Percentiles rank a stretch among this genome's conserved stretches.
These are phyloP conservation scores for Trichoderma citrinoviride DNA, from an alignment of 2,329 filamentous ascomycete genomes.

Conservation along the genomic window DNA sequence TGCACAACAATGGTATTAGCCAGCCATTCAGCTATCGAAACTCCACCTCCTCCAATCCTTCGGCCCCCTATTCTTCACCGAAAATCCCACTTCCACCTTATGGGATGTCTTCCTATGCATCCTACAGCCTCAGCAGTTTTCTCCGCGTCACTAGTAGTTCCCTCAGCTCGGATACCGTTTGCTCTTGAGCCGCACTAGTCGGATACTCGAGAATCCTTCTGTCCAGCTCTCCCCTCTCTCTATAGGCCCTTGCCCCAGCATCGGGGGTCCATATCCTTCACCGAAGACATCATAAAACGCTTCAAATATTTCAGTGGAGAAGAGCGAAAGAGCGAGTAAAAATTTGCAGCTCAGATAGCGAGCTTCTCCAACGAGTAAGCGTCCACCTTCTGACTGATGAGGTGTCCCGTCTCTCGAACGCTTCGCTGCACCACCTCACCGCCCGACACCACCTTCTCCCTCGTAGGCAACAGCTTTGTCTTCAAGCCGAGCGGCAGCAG, in stretches of 20 bases:
- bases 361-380: conserved; percentile 83
- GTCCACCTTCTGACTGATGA: conserved; percentile 76
- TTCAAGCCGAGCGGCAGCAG: conserved; percentile 73
- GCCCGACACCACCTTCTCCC: conserved; percentile 60
- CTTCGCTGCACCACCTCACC: conserved; percentile 70
- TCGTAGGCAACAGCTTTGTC: conserved; percentile 49
- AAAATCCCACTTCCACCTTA: background rate
- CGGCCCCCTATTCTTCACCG: conserved; percentile 8
- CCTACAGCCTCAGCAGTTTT: conserved; percentile 2
- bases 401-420: conserved; percentile 69
- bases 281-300: background rate
- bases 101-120: background rate
- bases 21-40: background rate
- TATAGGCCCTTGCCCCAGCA: background rate
- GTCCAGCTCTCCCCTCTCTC: background rate
- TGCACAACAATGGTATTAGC: conserved; percentile 1
- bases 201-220: conserved; percentile 3
- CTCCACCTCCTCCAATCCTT: background rate
- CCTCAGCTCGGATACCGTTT: background rate
- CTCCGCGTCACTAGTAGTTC: background rate
- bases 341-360: conserved; percentile 49
- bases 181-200: conserved; percentile 13
- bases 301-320: background rate
- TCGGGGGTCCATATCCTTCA: no score
- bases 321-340: background rate